phyloP scores from a whole-genome alignment of 108 stramenopile species.

The Pseudonitzschia pungens region DNA sequence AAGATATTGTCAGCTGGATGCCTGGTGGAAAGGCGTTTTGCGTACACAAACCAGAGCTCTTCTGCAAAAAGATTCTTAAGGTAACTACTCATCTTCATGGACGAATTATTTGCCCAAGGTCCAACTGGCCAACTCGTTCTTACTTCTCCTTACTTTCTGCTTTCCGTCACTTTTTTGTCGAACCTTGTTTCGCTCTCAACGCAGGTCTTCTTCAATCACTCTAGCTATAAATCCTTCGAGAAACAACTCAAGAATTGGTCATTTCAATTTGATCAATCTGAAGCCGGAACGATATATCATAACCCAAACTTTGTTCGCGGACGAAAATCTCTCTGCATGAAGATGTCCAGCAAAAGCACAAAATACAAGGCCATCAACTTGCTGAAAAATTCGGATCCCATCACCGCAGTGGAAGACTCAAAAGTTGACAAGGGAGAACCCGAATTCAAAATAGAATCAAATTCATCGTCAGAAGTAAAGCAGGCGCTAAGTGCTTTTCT shows the following conservation, averaged over 20 bases:
- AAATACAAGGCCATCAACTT: no score
- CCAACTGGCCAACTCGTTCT: no score
- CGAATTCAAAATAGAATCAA: no score
- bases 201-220: not conserved
- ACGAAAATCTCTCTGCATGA: not conserved
- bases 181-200: no score
- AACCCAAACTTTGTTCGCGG: not conserved
- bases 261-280: not conserved
- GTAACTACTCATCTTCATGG: not conserved
- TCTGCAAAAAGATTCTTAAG: constrained; percentile 1
- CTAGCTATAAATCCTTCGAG: not conserved
- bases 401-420: no score
- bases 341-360: not conserved
- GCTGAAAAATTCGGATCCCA: no score
- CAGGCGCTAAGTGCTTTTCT: no score
- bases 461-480: no score
- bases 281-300: not conserved
- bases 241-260: not conserved
- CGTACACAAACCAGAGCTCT: not conserved
- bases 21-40: constrained; percentile 1
- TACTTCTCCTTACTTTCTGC: no score
- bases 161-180: no score
- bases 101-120: no score
- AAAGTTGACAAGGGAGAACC: no score
- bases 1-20: not conserved